Base-by-base conservation (phyloP, 257 asterid genomes). In the Forsythia suspensa region DNA sequence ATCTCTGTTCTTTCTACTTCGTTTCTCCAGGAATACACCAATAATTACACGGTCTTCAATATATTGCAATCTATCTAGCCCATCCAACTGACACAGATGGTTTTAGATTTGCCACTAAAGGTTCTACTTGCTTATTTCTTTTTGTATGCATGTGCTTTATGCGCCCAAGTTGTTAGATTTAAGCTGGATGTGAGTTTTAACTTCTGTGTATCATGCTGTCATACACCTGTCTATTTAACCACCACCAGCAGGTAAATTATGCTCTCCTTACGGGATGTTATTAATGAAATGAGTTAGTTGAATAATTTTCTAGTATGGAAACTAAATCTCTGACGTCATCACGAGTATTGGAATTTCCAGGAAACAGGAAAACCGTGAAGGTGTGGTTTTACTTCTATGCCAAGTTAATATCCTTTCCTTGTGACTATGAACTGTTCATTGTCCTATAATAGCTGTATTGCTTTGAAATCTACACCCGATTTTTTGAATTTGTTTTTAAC, bases 1-100 rank as follows among this genome's bases (percentile, higher is more conserved):
- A 41, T 51, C 68, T 52, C 13, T 67, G 24, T 67, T 59, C 16
- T 6, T 78, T 76, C 67, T 69, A 38, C 21, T 80, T 72, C 44
- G 24, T 66, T 41, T 73, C 63, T 39, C 73, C 77, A 38, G 42
- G 15, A 16, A 36, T 67, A 37, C 77, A 42, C 72, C 7, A 52
- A 37, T 41, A 59, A 52, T 44, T 43, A 12, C 43, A 15, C 10
- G 36, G 43, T 68, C 46, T 57, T 57, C n/a, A 37, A 21, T 5
- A n/a, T 11, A 69, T 59, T 41, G 13, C 13, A 21, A 15, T 76
- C 39, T 73, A 7, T 65, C n/a, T 78, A 73, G 36, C 34, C 34
- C 36, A 59, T 59, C 29, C 5, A n/a, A 16, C 34, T 6, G 12
- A 21, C n/a, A 20, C n/a, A 20, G 36, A 21, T 59, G 34, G 36